A percentile compares a stretch with the other conserved stretches of the same genome.
Evolutionary conservation across 1,284 basidiomycete genomes (phyloP).

Genomic region (Porodaedalea pini): DNA sequence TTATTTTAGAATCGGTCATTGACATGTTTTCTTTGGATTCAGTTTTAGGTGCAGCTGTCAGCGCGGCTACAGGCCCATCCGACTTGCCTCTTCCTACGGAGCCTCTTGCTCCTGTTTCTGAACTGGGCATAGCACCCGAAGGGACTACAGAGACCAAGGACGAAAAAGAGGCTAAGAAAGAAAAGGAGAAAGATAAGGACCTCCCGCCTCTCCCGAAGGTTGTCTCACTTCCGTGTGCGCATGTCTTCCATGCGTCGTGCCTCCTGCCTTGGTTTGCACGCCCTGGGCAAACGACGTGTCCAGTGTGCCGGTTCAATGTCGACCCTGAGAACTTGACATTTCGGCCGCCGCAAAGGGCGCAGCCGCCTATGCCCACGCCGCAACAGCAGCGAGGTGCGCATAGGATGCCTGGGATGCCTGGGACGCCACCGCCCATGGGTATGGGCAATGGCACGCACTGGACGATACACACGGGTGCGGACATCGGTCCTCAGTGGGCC

Average conservation of each 20-base stretch:
- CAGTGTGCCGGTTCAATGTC: constrained; percentile 75
- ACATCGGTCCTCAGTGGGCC: background rate
- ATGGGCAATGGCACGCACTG: background rate
- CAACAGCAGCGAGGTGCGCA: background rate
- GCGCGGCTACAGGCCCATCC: background rate
- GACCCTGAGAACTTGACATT: constrained; percentile 72
- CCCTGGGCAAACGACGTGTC: constrained; percentile 73
- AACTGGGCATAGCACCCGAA: background rate
- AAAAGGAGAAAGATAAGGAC: constrained; percentile 1
- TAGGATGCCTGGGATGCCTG: background rate
- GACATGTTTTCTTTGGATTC: background rate
- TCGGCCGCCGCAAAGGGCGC: constrained; percentile 25
- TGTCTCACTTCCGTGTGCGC: constrained; percentile 69
- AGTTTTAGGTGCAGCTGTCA: background rate
- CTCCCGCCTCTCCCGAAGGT: constrained; percentile 35
- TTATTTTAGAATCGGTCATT: constrained; percentile 3
- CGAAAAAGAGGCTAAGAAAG: constrained; percentile 18
- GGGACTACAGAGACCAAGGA: constrained; percentile 27
- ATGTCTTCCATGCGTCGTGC: constrained; percentile 74
- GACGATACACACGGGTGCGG: constrained; percentile 1
- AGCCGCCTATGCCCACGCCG: background rate
- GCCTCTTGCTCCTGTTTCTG: background rate
- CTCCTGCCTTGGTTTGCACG: constrained; percentile 76
- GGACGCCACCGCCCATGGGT: constrained; percentile 9
- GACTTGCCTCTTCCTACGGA: background rate